phyloP scores from a whole-genome alignment of 345 rosid species.

The Camelina hispida region DNA sequence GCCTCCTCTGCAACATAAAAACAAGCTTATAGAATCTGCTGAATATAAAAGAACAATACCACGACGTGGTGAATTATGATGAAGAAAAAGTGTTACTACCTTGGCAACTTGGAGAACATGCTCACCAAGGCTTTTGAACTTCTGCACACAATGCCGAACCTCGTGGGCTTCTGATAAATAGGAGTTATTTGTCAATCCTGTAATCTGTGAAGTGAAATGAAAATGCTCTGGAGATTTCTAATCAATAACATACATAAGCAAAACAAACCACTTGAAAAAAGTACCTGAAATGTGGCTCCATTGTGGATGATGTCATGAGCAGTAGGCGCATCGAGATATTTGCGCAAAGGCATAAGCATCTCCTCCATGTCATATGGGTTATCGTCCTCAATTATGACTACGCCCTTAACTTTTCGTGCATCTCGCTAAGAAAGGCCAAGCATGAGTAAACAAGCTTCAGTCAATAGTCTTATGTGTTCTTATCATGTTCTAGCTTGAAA shows the following conservation, averaged over 20 bases:
- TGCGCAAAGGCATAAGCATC: constrained; percentile 77
- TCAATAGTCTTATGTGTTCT: neutral
- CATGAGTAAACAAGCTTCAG: constrained; percentile 33
- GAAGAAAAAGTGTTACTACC: constrained; percentile 53
- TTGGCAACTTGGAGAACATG: constrained; percentile 86
- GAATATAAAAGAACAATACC: constrained; percentile 31
- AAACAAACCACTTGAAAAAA: constrained; percentile 27
- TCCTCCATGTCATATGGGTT: constrained; percentile 83
- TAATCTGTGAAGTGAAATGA: constrained; percentile 65
- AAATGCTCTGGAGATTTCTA: constrained; percentile 41
- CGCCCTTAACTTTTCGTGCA: constrained; percentile 58
- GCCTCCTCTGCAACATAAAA: constrained; percentile 84
- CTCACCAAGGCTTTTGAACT: constrained; percentile 70
- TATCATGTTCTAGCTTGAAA: constrained; percentile 20
- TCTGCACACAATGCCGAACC: constrained; percentile 85
- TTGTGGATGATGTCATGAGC: constrained; percentile 89
- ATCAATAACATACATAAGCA: constrained; percentile 4
- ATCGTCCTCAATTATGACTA: constrained; percentile 47
- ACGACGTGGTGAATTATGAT: constrained; percentile 11
- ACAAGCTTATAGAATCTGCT: constrained; percentile 53
- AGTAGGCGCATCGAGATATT: constrained; percentile 69
- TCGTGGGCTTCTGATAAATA: constrained; percentile 70
- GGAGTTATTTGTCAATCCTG: constrained; percentile 96
- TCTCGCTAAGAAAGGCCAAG: constrained; percentile 62
- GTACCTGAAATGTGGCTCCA: constrained; percentile 96